A percentile compares a stretch with the other conserved stretches of the same genome.
phyloP scores from a whole-genome alignment of 163 green algal species.

The Scenedesmus sp. region DNA sequence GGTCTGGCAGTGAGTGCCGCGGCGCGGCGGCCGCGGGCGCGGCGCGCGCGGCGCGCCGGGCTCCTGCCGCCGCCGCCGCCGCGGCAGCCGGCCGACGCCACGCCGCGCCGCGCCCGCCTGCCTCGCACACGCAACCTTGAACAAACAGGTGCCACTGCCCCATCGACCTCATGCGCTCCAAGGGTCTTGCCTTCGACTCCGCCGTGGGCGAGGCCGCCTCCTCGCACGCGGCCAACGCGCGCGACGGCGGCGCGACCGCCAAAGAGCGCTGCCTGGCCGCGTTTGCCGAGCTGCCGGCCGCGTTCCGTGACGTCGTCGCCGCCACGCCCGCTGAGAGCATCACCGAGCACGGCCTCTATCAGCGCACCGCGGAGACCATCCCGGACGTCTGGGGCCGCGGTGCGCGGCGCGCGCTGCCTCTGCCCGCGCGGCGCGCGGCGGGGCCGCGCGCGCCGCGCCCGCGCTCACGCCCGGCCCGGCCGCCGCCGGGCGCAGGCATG shows the following conservation, averaged over 20 bases:
- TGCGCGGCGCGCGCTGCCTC: neutral
- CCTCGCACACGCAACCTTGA: too few species aligned
- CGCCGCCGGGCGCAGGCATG: neutral
- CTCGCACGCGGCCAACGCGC: neutral
- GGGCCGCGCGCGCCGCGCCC: neutral
- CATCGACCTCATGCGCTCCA: slow-evolving; percentile 27
- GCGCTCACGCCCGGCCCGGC: neutral
- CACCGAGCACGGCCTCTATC: slow-evolving; percentile 53
- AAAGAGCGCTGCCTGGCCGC: slow-evolving; percentile 49
- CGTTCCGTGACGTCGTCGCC: slow-evolving; percentile 42
- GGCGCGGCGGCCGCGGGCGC: too few species aligned
- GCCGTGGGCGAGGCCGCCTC: neutral
- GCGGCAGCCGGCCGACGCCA: too few species aligned
- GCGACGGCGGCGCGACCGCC: neutral
- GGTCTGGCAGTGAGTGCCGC: slow-evolving; percentile 38
- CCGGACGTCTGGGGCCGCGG: slow-evolving; percentile 44
- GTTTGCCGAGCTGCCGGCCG: slow-evolving; percentile 34
- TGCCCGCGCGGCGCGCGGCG: neutral
- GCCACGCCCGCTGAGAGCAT: slow-evolving; percentile 39
- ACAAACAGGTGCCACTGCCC: slow-evolving; percentile 40
- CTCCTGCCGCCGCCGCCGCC: too few species aligned
- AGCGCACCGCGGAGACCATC: slow-evolving; percentile 37
- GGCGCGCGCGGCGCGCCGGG: too few species aligned
- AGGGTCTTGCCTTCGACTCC: slow-evolving; percentile 47
- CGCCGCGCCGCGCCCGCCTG: too few species aligned